Evolutionary conservation across 805 yeast species (phyloP).

Genomic region (Ogataea sp.): DNA sequence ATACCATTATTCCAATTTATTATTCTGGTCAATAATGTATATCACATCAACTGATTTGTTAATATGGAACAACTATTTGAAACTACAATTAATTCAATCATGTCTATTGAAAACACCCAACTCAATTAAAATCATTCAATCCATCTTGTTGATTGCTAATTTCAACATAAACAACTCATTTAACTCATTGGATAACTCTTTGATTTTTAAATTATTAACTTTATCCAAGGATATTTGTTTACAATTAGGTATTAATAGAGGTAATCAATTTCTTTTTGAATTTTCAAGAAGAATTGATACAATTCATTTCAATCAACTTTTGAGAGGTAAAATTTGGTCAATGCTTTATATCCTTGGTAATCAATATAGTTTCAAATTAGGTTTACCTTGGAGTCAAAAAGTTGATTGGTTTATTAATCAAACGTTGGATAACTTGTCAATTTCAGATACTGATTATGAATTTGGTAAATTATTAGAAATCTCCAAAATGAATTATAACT

Average conservation of each 20-base stretch:
- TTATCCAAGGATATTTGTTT: conserved; percentile 14
- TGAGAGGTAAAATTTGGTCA: conserved; percentile 19
- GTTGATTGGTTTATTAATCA: conserved; percentile 3
- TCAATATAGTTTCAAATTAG: conserved; percentile 17
- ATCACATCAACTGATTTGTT: conserved; percentile 10
- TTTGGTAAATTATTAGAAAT: conserved; percentile 14
- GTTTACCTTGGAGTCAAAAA: conserved; percentile 16
- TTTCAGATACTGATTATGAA: too few species aligned
- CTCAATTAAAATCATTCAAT: conserved; percentile 12
- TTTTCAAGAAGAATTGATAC: conserved; percentile 10
- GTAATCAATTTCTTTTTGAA: conserved; percentile 9
- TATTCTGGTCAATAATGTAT: conserved; percentile 25
- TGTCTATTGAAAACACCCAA: conserved; percentile 10
- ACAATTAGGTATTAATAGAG: conserved; percentile 13
- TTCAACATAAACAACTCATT: too few species aligned
- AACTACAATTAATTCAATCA: conserved; percentile 9
- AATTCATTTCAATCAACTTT: conserved; percentile 7
- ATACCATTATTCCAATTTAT: conserved; percentile 12
- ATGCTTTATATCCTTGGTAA: conserved; percentile 19
- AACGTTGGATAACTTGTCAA: background rate
- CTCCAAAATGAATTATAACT: conserved; percentile 10
- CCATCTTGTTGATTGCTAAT: conserved; percentile 17
- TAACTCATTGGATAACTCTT: conserved; percentile 12
- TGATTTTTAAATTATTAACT: conserved; percentile 16
- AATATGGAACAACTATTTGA: conserved; percentile 12